Evolutionary conservation across 192 early-diverging fungal species (phyloP).

Genomic region (Umbelopsis ramanniana): DNA sequence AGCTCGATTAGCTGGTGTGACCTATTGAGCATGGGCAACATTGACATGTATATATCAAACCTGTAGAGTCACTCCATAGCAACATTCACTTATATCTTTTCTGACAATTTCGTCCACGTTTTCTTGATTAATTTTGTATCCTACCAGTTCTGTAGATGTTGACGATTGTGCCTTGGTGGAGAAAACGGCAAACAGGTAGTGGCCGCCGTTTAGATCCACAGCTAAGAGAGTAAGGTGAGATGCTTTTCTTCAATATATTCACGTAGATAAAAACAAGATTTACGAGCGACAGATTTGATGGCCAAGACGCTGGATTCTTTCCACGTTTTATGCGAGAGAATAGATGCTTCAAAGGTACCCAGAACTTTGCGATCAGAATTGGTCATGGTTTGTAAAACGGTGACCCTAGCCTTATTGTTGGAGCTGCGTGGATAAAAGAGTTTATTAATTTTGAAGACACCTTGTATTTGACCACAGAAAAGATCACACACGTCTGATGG

Average conservation of each 20-base stretch:
- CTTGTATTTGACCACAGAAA: background rate
- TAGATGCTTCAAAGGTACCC: background rate
- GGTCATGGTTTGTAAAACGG: background rate
- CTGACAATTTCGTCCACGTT: background rate
- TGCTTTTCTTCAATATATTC: background rate
- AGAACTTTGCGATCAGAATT: background rate
- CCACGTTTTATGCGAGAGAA: background rate
- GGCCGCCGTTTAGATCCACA: background rate
- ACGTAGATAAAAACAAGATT: background rate
- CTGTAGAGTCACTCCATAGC: background rate
- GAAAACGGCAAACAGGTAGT: slow-evolving; percentile 15
- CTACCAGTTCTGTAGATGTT: slow-evolving; percentile 1
- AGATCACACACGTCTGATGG: background rate
- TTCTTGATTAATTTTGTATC: background rate
- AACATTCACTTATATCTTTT: background rate
- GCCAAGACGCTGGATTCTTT: background rate
- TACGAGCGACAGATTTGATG: background rate
- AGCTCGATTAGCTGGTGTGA: background rate
- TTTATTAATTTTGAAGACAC: too few relatives aligned
- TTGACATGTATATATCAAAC: background rate
- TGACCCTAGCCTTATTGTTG: background rate
- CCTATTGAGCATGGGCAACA: background rate
- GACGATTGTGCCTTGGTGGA: slow-evolving; percentile 3
- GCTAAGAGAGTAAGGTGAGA: background rate
- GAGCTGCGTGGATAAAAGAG: background rate